Base-by-base conservation (phyloP, 345 rosid genomes). In the Jatropha curcas region DNA sequence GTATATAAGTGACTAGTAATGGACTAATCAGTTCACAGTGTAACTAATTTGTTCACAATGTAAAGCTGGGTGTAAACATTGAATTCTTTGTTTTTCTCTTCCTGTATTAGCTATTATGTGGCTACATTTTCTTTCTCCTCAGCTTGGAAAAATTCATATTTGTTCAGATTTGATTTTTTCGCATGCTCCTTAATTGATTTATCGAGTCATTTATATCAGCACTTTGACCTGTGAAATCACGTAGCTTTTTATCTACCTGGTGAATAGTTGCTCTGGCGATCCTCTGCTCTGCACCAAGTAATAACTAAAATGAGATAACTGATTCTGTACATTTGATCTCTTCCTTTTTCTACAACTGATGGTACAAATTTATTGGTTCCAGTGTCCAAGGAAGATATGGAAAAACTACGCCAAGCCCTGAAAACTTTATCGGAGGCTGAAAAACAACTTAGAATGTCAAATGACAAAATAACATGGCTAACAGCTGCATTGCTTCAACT, bases 401-500 rank as follows among this genome's bases (percentile, higher is more conserved):
- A 93, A 79, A 96, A 86, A 76, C 87, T 96, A 71, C 96, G 98
- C 24, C 88, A 86, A 78, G 97, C 98, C 39, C 84, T 96, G 72
- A 96, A 90, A 84, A 96, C 99, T 8, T 59, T 96, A 63, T 93
- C 98, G 0, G 96, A 96, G 84, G 97, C 99, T 59, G 98, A 96
- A 76, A 96, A 96, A 80, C 99, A 96, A 80, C 82, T 96, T 77
- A 84, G 97, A 83, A 83, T 89, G 82, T 88, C 98, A 9, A 93
- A 82, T 71, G 99, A 96, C 82, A 96, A 91, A 82, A 63, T 86
- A 80, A 96, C 97, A 7, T 96, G 99, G 99, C 85, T 96, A 65
- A 96, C 97, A 6, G 99, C 98, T 66, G 95, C 99, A 71, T 74
- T 96, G 83, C 96, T 96, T 67, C 99, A 93, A 63, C 97, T 96